Base-by-base conservation (phyloP, 2,329 filamentous ascomycete species). In the Diaporthe amygdali region DNA sequence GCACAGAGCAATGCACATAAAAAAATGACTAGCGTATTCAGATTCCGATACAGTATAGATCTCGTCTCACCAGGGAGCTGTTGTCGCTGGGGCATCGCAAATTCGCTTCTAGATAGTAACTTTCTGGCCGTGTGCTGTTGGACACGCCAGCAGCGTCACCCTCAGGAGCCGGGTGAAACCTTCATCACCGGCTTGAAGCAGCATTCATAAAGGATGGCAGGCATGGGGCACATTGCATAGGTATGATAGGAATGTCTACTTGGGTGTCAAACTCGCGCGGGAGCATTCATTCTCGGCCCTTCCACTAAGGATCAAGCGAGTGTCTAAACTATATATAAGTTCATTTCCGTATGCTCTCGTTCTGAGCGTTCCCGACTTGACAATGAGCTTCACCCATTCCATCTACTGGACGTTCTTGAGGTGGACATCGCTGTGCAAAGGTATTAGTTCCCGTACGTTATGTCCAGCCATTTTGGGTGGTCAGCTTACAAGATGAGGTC, bases 401-500 rank as follows among this genome's bases (percentile, higher is more conserved):
- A 20, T 47, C 41, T 73, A 81, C 52, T 76, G 51, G 68, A 81
- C 74, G 14, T 73, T 73, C 76, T 81, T 81, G 51, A 82, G 79
- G 71, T 79, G 68, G 25, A 81, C 80, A 41, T 81, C 79, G 74
- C 80, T 82, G 66, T 25, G 22, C 4, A 22, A 12, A 2, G 8
- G 17, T 56, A 64, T 79, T 68, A 80, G 76, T 64, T 15, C 15
- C 22, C 25, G 39, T 52, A 17, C 20, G 5, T 32, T 20, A 15
- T 44, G 3, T 17, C 52, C 3, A 51, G 17, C 14, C 15, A 10
- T 25, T 22, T n/a, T 8, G 2, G 17, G 17, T 6, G 32, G 6
- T 46, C n/a, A 20, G 90, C 93, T 87, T 88, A 96, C 94, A 97
- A 97, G 84, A 97, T 88, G 74, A 97, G 87, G 75, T 87, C 90